Conservation (phyloP, 371 early-diverging fungal genomes). For the Choanephora cucurbitarum region DNA sequence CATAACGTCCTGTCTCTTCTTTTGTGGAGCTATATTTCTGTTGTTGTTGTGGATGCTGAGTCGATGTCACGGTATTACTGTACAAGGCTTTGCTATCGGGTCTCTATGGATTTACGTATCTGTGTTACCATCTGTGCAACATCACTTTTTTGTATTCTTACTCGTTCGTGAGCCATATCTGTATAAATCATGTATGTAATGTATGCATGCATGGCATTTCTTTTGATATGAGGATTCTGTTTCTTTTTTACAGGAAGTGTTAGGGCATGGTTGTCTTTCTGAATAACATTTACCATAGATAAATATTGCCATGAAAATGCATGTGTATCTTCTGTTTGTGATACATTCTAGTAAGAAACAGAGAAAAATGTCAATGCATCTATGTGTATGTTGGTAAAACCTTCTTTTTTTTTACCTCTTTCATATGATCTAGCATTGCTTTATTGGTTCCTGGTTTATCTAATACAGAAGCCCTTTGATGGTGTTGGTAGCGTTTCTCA, state of each 20-base stretch:
- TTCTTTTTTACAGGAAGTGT: slow-evolving; percentile 26
- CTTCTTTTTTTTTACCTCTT: slow-evolving; percentile 15
- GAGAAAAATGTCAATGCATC: slow-evolving; percentile 7
- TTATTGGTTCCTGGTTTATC: neutral
- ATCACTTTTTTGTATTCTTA: neutral
- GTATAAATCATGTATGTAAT: slow-evolving; percentile 60
- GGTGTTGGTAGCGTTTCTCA: slow-evolving; percentile 17
- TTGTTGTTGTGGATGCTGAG: slow-evolving; percentile 1
- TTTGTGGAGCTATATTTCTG: neutral
- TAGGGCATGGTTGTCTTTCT: neutral
- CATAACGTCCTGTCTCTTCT: neutral
- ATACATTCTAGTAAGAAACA: slow-evolving; percentile 11
- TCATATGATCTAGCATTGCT: neutral
- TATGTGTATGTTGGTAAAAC: slow-evolving; percentile 3
- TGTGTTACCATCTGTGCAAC: slow-evolving; percentile 6
- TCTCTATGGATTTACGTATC: neutral
- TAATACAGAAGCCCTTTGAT: slow-evolving; percentile 16
- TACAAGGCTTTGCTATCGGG: neutral
- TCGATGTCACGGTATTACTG: neutral
- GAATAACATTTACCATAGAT: slow-evolving; percentile 22
- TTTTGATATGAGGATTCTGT: slow-evolving; percentile 53
- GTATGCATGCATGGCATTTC: slow-evolving; percentile 60
- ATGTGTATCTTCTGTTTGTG: slow-evolving; percentile 23
- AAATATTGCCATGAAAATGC: slow-evolving; percentile 34
- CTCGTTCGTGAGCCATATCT: slow-evolving; percentile 37